These are phyloP conservation scores for Daldinia concentrica DNA, from an alignment of 495 filamentous ascomycete species.

Conservation along the genomic window DNA sequence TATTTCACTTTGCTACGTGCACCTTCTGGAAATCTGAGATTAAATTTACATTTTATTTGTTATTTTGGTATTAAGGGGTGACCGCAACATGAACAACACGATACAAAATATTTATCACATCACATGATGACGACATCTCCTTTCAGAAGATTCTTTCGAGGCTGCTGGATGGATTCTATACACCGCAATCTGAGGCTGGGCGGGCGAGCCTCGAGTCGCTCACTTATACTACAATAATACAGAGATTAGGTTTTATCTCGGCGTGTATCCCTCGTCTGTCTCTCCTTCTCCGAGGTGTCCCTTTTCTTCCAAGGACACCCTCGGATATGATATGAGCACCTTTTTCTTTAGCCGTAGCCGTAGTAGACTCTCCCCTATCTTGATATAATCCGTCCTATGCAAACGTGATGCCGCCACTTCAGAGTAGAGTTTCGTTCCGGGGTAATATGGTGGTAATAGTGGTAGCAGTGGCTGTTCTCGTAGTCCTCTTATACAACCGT, in stretches of 20 bases:
- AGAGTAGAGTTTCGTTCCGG: constrained; percentile 37
- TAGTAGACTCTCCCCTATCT: background rate
- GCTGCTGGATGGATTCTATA: constrained; percentile 18
- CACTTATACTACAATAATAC: constrained; percentile 46
- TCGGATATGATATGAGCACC: constrained; percentile 11
- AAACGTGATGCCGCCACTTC: constrained; percentile 16
- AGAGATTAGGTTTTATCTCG: constrained; percentile 41
- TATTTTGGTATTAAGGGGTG: background rate
- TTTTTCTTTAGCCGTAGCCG: constrained; percentile 25
- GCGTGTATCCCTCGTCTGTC: constrained; percentile 12
- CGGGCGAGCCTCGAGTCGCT: constrained; percentile 17
- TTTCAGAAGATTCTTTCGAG: background rate
- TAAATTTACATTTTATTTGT: background rate
- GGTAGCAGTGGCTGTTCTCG: background rate
- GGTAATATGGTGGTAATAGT: background rate
- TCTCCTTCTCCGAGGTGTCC: background rate
- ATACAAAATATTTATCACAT: background rate
- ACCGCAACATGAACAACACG: background rate
- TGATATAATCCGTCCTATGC: constrained; percentile 28
- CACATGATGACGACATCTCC: background rate
- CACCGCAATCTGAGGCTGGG: constrained; percentile 23
- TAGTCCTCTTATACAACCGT: constrained; percentile 24
- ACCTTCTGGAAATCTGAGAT: background rate
- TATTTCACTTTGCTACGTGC: background rate
- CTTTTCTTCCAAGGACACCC: background rate